Evolutionary conservation across 2,329 filamentous ascomycete species (phyloP), one percentile per base, ranked within the genome.

Genomic region (Fusarium albidum): DNA sequence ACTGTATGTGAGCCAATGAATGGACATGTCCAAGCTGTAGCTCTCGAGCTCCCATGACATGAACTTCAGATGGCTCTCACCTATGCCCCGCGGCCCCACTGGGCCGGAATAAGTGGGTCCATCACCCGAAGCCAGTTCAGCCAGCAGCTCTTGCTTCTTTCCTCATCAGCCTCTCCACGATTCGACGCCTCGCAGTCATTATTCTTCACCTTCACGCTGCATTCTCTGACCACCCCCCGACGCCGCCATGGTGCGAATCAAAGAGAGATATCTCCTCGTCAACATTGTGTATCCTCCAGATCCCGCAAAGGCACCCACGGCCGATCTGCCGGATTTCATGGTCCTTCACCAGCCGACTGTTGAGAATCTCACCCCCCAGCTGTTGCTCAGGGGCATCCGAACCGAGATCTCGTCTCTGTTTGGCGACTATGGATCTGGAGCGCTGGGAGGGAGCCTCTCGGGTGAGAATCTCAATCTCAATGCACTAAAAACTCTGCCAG

Each of bases 211-310:
- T 38, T 9, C 2, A 34, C 27, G 10, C 34, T n/a, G n/a, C 27
- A 21, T 43, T 38, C 31, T 14, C 3, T 5, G n/a, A n/a, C 3
- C 15, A 10, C 33, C 13, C 14, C 9, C 14, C 2, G 28, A 33
- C 13, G 9, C 39, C 26, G 59, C 29, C 41, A 97, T 99, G 95
- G 95, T 99, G 55, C 91, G 95, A 70, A 85, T 98, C 64, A 99
- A 99, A 76, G 90, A 96, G 74, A 88, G 95, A 67, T 99, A 99
- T 73, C 84, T 99, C 14, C 86, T 98, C n/a, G 85, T 98, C 57
- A 91, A 96, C 71, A 92, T 98, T 62, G 81, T 98, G 39, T 97
- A 97, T 68, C 92, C 93, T 0, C 81, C 86, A 7, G 77, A 84
- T 11, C 59, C 78, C 9, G 59, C 68, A 9, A 67, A 66, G 55